Evolutionary conservation across 768 basidiomycete species (phyloP).

Genomic region (Hypholoma fasciculare): DNA sequence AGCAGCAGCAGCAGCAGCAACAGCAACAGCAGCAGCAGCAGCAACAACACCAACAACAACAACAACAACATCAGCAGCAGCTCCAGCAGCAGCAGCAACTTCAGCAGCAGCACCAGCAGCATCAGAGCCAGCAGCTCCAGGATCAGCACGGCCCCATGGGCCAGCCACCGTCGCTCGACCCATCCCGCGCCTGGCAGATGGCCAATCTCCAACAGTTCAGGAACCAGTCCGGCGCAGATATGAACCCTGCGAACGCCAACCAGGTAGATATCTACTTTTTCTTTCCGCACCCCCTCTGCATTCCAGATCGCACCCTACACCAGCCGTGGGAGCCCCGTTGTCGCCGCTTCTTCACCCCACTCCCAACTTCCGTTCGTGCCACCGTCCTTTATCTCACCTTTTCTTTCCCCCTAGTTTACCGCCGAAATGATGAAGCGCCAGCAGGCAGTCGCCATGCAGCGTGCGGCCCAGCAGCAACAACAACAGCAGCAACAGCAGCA

Average conservation of each 20-base stretch:
- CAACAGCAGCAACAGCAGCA: slow-evolving; percentile 41
- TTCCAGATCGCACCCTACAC: slow-evolving; percentile 11
- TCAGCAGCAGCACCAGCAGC: slow-evolving; percentile 46
- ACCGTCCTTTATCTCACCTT: not conserved
- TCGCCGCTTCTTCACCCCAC: slow-evolving; percentile 17
- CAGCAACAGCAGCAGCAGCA: slow-evolving; percentile 43
- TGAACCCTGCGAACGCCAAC: slow-evolving; percentile 14
- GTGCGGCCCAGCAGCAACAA: slow-evolving; percentile 18
- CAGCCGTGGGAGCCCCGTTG: slow-evolving; percentile 22
- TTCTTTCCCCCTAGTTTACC: slow-evolving; percentile 20
- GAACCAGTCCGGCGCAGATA: slow-evolving; percentile 15
- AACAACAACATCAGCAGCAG: slow-evolving; percentile 37
- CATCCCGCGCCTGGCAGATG: slow-evolving; percentile 47
- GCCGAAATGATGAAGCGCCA: slow-evolving; percentile 27
- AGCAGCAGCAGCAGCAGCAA: slow-evolving; percentile 38
- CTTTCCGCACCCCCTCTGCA: not conserved
- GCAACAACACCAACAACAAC: slow-evolving; percentile 45
- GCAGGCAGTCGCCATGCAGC: slow-evolving; percentile 16
- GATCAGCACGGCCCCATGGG: slow-evolving; percentile 41
- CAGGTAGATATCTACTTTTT: slow-evolving; percentile 19
- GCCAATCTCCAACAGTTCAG: slow-evolving; percentile 25
- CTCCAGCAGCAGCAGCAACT: slow-evolving; percentile 44
- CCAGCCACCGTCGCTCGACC: slow-evolving; percentile 49
- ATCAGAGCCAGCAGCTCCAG: slow-evolving; percentile 40
- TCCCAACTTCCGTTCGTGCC: slow-evolving; percentile 5